These are phyloP conservation scores for Thymus mandschuricus DNA, from an alignment of 257 asterid species.

Conservation along the genomic window DNA sequence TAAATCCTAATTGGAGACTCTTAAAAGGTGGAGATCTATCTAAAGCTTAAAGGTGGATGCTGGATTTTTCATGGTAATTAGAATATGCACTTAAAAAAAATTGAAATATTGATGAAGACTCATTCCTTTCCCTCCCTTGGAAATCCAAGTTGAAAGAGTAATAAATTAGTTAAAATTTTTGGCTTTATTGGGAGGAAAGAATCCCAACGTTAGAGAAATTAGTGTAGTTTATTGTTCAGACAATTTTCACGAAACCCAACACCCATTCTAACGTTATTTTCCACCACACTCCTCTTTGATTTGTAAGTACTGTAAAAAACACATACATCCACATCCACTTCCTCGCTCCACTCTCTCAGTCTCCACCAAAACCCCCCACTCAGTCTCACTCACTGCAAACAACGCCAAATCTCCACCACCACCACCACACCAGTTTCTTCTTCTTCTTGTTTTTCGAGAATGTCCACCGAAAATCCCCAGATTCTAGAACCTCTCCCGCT, in stretches of 20 bases:
- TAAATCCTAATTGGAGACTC: too few species aligned
- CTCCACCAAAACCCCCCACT: not conserved
- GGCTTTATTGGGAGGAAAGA: slow-evolving; percentile 17
- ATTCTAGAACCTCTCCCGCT: slow-evolving; percentile 27
- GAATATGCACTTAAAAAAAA: not conserved
- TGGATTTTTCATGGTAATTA: not conserved
- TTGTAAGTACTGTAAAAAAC: not conserved
- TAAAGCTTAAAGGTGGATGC: too few species aligned
- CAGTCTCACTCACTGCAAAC: slow-evolving; percentile 15
- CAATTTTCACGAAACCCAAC: slow-evolving; percentile 32
- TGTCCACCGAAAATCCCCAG: slow-evolving; percentile 36
- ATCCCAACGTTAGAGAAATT: slow-evolving; percentile 30
- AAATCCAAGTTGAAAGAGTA: not conserved
- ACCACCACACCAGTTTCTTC: not conserved
- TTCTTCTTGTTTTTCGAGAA: slow-evolving; percentile 6
- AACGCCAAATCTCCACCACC: not conserved
- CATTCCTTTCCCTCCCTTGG: not conserved
- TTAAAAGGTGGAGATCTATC: too few species aligned
- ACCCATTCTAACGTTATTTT: slow-evolving; percentile 37
- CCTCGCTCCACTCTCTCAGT: not conserved
- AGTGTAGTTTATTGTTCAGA: slow-evolving; percentile 5
- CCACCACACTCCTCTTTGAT: slow-evolving; percentile 14
- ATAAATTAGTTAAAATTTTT: not conserved
- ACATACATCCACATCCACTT: too few species aligned
- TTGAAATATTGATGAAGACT: not conserved